Base-by-base conservation (phyloP, 2,329 filamentous ascomycete species). In the Neonectria coccinea region DNA sequence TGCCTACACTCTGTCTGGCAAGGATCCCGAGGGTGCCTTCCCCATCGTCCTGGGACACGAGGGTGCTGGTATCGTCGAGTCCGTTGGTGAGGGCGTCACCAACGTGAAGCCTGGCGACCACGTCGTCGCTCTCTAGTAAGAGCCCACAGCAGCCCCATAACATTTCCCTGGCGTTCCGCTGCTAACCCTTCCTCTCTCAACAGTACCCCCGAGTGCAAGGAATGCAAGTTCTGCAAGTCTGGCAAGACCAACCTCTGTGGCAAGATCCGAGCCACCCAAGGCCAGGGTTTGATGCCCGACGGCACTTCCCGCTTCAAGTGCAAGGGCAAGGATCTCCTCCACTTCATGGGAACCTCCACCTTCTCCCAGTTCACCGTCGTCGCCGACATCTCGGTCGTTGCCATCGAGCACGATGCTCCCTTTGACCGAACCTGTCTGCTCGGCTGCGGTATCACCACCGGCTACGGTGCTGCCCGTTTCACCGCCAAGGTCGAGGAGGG, bases 211-310 rank as follows among this genome's bases (percentile, higher is more conserved):
- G 95, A 98, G 85, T 98, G 96, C 85, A 86, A 89, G 73, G 95
- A 98, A 82, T 99, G 96, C 90, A 98, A 98, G 86, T 98, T 98
- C 88, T 99, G 96, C 91, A 96, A 93, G 82, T 98, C 95, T 45
- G 96, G 95, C 84, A 99, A 99, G 90, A 98, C 95, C 76, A 97
- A 98, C 84, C 91, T 98, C 64, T 98, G 95, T 84, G 96, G 96
- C 80, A 98, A 98, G 89, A 99, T 99, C 82, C 91, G 96, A 75
- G 93, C 93, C 50, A 98, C 96, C 48, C 96, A 99, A 84, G 96
- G 96, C 75, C 92, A 90, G 81, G 96, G 96, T 77, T 89, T 97
- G 73, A 97, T 99, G 94, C 96, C 96, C 62, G 96, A 99, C 80
- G 95, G 95, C 75, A 98, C 95, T 71, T 91, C 92, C 62, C 92